phyloP scores from a whole-genome alignment of 2,329 filamentous ascomycete species.

The Stachybotrys chartarum region DNA sequence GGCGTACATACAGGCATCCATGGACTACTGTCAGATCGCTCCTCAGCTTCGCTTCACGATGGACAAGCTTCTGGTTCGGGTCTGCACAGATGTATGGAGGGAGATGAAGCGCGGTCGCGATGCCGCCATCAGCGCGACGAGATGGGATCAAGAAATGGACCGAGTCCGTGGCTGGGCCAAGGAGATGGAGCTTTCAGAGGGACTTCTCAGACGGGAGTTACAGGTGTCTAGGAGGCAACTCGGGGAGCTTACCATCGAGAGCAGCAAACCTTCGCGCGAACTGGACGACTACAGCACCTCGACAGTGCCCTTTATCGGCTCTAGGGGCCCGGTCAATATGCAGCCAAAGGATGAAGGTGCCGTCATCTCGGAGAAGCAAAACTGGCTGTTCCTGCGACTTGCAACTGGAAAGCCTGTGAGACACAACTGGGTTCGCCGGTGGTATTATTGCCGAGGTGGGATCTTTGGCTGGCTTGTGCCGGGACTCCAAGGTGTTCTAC shows the following conservation, averaged over 20 bases:
- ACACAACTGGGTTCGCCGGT: conserved; percentile 82
- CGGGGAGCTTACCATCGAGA: conserved; percentile 65
- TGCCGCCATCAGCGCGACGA: conserved; percentile 53
- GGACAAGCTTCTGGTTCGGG: conserved; percentile 77
- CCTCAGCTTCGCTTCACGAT: conserved; percentile 78
- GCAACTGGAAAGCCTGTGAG: conserved; percentile 82
- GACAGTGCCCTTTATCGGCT: conserved; percentile 81
- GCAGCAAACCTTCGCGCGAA: conserved; percentile 77
- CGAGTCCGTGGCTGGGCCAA: conserved; percentile 86
- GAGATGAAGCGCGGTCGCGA: conserved; percentile 73
- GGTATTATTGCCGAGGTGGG: conserved; percentile 93
- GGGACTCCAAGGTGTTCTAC: conserved; percentile 77
- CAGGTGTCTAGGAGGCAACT: conserved; percentile 73
- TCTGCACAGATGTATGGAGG: conserved; percentile 82
- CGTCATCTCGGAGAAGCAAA: conserved; percentile 73
- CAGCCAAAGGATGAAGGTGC: conserved; percentile 45
- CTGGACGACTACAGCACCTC: conserved; percentile 87
- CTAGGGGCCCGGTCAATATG: conserved; percentile 57
- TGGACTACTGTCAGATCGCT: conserved; percentile 87
- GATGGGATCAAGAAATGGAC: conserved; percentile 76
- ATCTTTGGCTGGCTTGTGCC: conserved; percentile 94
- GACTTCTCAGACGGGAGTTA: conserved; percentile 74
- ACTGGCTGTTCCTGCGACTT: conserved; percentile 82
- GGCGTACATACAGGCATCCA: conserved; percentile 79
- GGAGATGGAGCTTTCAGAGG: conserved; percentile 89